phyloP scores from a whole-genome alignment of 140 eudicot species.

The Bidens hawaiensis region DNA sequence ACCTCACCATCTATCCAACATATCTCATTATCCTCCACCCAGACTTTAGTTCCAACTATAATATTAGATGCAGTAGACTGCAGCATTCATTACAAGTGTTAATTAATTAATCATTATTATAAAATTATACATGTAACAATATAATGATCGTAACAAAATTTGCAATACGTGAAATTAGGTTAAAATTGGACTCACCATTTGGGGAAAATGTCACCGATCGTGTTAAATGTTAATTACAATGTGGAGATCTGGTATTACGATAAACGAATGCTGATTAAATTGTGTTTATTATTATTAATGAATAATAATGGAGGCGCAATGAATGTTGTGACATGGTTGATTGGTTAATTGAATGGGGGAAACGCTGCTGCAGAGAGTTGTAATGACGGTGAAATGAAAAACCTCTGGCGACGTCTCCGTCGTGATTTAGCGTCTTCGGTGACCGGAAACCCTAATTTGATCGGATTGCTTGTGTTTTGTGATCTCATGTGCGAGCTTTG shows the following conservation, averaged over 20 bases:
- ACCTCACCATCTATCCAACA: slow-evolving; percentile 54
- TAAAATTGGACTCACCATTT: slow-evolving; percentile 25
- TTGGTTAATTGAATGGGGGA: background rate
- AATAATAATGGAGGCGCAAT: background rate
- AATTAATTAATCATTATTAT: background rate
- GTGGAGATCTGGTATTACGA: slow-evolving; percentile 5
- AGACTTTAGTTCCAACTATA: slow-evolving; percentile 45
- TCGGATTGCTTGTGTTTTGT: background rate
- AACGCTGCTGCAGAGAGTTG: slow-evolving; percentile 9
- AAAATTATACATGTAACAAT: background rate
- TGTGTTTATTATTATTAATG: background rate
- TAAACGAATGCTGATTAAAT: background rate
- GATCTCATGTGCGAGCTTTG: slow-evolving; percentile 13
- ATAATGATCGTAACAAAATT: background rate
- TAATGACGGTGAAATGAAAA: background rate
- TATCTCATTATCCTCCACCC: slow-evolving; percentile 46
- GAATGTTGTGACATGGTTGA: background rate
- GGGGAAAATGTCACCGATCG: slow-evolving; percentile 14
- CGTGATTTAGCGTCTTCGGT: background rate
- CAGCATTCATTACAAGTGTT: too few relatives aligned
- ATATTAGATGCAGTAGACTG: slow-evolving; percentile 33
- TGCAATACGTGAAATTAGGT: background rate
- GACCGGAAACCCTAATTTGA: slow-evolving; percentile 5
- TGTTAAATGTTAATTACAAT: slow-evolving; percentile 3
- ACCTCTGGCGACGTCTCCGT: slow-evolving; percentile 13